phyloP scores from a whole-genome alignment of 768 basidiomycete genomes.

The Symmetrospora coprosmae region DNA sequence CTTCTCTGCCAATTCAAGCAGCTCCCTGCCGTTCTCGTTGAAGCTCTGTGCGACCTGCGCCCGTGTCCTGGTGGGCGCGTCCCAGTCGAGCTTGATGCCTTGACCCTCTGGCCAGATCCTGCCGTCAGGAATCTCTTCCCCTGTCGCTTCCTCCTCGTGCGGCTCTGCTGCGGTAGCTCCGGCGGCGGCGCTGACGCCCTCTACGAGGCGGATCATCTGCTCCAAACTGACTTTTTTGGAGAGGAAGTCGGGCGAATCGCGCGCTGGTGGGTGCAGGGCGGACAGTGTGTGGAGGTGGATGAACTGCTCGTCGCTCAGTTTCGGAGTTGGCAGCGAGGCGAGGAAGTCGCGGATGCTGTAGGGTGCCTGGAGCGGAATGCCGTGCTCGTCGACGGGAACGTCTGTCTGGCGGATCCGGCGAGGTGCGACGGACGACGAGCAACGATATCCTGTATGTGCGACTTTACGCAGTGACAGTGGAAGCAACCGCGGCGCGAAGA shows the following conservation, averaged over 20 bases:
- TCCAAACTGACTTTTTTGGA: background rate
- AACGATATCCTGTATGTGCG: too few relatives aligned
- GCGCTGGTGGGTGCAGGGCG: constrained; percentile 23
- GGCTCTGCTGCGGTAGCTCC: background rate
- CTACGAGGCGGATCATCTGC: constrained; percentile 16
- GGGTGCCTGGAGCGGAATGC: constrained; percentile 20
- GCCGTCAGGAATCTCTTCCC: constrained; percentile 3
- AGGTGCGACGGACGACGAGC: too few relatives aligned
- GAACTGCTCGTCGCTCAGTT: constrained; percentile 22
- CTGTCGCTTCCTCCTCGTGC: background rate
- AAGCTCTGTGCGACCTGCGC: background rate
- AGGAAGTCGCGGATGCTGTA: constrained; percentile 24
- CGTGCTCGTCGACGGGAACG: constrained; percentile 21
- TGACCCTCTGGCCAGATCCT: constrained; percentile 15
- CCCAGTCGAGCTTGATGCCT: constrained; percentile 4
- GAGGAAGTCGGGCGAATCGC: background rate
- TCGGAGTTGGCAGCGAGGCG: constrained; percentile 5
- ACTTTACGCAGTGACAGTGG: too few relatives aligned
- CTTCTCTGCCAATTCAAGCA: background rate
- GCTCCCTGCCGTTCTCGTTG: background rate
- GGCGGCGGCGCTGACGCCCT: constrained; percentile 2
- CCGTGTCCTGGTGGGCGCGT: background rate
- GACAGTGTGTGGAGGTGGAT: constrained; percentile 25
- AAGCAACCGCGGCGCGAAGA: too few relatives aligned
- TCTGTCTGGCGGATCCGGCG: background rate